Base-by-base conservation (phyloP, 805 yeast species). In the Metschnikowia bowlesiae region DNA sequence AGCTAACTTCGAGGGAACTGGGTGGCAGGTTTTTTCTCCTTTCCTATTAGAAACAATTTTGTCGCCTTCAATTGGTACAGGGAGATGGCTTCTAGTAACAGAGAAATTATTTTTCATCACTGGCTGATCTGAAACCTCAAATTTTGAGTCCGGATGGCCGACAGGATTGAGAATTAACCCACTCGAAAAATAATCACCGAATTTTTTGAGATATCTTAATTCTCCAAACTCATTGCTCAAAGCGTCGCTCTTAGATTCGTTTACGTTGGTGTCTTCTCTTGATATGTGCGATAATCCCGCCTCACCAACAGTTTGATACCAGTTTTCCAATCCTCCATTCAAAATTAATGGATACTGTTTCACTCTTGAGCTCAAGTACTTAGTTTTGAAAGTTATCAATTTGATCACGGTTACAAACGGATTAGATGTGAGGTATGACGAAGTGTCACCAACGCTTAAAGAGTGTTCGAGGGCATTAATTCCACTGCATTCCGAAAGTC, bases 331-430 rank as follows among this genome's bases (percentile, higher is more conserved):
- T 0, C 78, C 78, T 0, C 77, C 78, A 7, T 66, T 58, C 39
- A 73, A 58, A 32, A 62, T 63, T 11, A 66, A 49, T 0, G 77
- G 78, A 39, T 64, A 55, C 33, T 61, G 50, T 45, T 64, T 66
- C 39, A 70, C 57, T 47, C 55, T 61, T 5, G 74, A 65, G 53
- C 72, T 67, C 39, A 71, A 54, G 54, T 68, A 68, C 47, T 65
- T 66, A 47, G 64, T 64, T 22, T 61, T 62, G 54, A 52, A 70
- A 45, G 63, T 62, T 11, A 72, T 46, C 7, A 73, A 36, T 3
- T 70, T 68, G 26, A 66, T 58, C 73, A 87, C 76, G 0, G 74
- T 66, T 1, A 58, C 55, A 50, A 82, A 76, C 0, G 94, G 95
- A 29, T 86, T 88, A 8, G 70, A 68, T 3, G 68, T 11, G 77